phyloP scores from a whole-genome alignment of 148 eudicot species.

The Heliosperma pusillum region DNA sequence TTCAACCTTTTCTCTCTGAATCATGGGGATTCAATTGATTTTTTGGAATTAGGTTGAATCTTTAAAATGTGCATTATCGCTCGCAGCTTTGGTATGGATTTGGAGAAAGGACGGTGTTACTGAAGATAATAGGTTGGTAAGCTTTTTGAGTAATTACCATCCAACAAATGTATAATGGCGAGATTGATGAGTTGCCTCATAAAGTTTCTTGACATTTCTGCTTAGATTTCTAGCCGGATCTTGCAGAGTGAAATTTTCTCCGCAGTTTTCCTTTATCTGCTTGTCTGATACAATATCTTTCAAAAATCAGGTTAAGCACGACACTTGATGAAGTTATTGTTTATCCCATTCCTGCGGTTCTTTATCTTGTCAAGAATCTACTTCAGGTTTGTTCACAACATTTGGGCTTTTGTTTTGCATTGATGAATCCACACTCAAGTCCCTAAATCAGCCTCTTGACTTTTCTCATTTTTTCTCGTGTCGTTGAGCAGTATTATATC shows the following conservation, averaged over 20 bases:
- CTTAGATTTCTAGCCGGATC: not conserved
- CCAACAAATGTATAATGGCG: not conserved
- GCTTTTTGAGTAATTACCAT: not conserved
- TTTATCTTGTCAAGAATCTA: conserved; percentile 87
- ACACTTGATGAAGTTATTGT: conserved; percentile 88
- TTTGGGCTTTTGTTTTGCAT: not conserved
- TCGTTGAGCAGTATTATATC: conserved; percentile 80
- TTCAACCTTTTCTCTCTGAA: not conserved
- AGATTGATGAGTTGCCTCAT: not conserved
- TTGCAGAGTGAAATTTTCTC: not conserved
- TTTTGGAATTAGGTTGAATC: conserved; percentile 71
- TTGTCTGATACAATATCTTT: no score
- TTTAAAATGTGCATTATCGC: conserved; percentile 87
- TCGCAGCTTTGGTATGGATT: conserved; percentile 71
- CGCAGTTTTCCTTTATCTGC: not conserved
- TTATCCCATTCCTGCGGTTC: conserved; percentile 96
- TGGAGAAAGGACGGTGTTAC: conserved; percentile 92
- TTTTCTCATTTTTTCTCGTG: not conserved
- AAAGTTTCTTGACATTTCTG: not conserved
- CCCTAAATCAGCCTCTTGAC: not conserved
- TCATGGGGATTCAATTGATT: not conserved
- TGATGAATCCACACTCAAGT: conserved; percentile 6
- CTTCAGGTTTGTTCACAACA: conserved; percentile 57
- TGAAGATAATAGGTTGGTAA: conserved; percentile 76
- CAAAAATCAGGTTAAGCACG: conserved; percentile 65